phyloP scores from a whole-genome alignment of 2,329 filamentous ascomycete genomes.

The Ilyonectria robusta region DNA sequence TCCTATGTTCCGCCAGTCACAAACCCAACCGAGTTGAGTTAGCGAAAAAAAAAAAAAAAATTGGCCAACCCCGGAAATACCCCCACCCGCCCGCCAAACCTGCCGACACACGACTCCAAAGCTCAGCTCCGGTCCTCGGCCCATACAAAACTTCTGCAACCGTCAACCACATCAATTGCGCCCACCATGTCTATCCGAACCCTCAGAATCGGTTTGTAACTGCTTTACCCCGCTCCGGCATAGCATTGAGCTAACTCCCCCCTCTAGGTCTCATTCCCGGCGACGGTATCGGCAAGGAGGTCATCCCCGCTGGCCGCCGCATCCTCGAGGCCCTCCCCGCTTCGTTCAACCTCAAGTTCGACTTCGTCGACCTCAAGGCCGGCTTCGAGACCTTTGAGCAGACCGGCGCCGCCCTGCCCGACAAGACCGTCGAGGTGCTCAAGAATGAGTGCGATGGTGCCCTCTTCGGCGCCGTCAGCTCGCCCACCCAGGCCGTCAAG shows the following conservation, averaged over 20 bases:
- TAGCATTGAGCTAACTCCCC: conserved; percentile 11
- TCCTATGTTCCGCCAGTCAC: neutral
- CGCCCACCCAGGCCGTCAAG: conserved; percentile 88
- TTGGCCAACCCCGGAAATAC: conserved; percentile 2
- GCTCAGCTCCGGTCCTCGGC: conserved; percentile 46
- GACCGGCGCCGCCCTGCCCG: conserved; percentile 89
- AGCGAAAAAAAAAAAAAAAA: no score
- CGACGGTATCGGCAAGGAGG: conserved; percentile 98
- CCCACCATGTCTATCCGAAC: conserved; percentile 58
- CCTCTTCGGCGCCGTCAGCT: conserved; percentile 95
- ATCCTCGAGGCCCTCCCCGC: conserved; percentile 92
- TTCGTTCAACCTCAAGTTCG: conserved; percentile 94
- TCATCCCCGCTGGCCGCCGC: conserved; percentile 93
- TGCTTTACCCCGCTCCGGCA: neutral
- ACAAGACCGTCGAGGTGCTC: conserved; percentile 90
- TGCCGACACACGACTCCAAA: conserved; percentile 16
- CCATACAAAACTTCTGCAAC: conserved; percentile 42
- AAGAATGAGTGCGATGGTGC: conserved; percentile 94
- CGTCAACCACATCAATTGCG: conserved; percentile 40
- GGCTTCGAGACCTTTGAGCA: conserved; percentile 95
- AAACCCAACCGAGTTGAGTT: neutral
- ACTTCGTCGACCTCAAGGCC: conserved; percentile 92
- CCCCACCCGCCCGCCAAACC: conserved; percentile 29
- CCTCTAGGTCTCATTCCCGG: conserved; percentile 91
- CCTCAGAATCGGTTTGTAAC: conserved; percentile 56